Evolutionary conservation across 768 basidiomycete species (phyloP), one percentile per base, ranked within the genome.

Genomic region (Tricholomella constricta): DNA sequence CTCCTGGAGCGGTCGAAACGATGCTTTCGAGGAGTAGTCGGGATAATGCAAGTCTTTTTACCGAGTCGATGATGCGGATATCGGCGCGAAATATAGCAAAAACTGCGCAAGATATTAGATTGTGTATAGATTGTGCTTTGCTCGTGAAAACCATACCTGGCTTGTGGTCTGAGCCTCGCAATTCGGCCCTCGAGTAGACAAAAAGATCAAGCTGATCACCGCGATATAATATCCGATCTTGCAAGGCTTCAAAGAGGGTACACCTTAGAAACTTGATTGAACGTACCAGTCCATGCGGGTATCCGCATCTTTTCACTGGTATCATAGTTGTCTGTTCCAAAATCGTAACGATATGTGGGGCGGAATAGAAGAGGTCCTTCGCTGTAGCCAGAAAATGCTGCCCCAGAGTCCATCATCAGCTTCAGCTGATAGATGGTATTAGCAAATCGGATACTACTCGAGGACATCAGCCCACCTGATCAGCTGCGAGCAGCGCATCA

Each of bases 271-370:
- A 22, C 2, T 27, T 26, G 31, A 25, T 26, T 34, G 47, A 34
- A 58, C 80, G 54, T 51, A 94, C 94, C 94, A 62, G 96, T 98
- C 95, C 95, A 98, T 15, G 96, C 93, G 5, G 97, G 97, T 64
- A 97, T 88, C 22, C 97, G 83, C 81, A 87, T 84, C 75, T 98
- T 99, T 71, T 98, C 97, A 65, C 92, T 91, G 12, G 92, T 89
- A 68, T 99, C 97, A 66, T 98, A 99, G 43, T 78, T 78, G 56
- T 97, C 89, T 8, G 94, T 85, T 9, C 85, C 83, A 6, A 87
- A 65, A 64, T 89, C 86, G 64, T 95, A 98, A 57, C 92, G 90
- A 73, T 99, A 98, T 2, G 96, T 99, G 7, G 97, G 97, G 12
- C 84, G 77, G 73, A 99, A 99, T n/a, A 90, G 65, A 15, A 98